A percentile compares a stretch with the other conserved stretches of the same genome.
phyloP scores from a whole-genome alignment of 495 filamentous ascomycete genomes.

The Xylaria longipes region DNA sequence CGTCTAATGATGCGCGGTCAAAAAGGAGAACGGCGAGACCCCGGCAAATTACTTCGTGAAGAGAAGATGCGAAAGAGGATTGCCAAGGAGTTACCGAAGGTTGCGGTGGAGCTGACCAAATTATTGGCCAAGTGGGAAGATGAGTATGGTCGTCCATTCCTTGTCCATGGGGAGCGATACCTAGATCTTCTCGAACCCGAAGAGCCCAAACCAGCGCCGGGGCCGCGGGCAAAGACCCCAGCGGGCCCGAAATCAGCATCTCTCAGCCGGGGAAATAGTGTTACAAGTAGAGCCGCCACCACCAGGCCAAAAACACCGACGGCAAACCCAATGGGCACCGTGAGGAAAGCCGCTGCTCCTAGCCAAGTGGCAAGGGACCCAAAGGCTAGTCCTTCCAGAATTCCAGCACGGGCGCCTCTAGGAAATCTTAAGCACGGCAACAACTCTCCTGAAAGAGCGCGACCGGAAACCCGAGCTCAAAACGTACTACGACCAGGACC shows the following conservation, averaged over 20 bases:
- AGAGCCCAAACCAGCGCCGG: constrained; percentile 65
- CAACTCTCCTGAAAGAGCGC: constrained; percentile 80
- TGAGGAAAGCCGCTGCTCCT: constrained; percentile 36
- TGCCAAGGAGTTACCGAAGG: constrained; percentile 90
- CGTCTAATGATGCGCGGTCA: constrained; percentile 86
- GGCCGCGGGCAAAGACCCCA: constrained; percentile 79
- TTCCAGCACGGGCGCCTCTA: constrained; percentile 80
- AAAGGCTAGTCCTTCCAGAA: constrained; percentile 73
- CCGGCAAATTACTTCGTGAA: constrained; percentile 90
- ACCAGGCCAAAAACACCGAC: constrained; percentile 73
- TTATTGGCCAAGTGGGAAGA: constrained; percentile 88
- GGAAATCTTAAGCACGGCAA: constrained; percentile 79
- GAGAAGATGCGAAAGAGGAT: constrained; percentile 99
- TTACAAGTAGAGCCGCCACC: constrained; percentile 47
- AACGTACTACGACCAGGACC: constrained; percentile 46
- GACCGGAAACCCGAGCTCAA: constrained; percentile 52
- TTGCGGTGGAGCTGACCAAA: constrained; percentile 81
- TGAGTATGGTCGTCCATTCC: constrained; percentile 89
- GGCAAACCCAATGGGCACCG: constrained; percentile 35
- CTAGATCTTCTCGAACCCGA: constrained; percentile 75
- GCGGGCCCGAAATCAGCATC: constrained; percentile 61
- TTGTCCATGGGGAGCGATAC: constrained; percentile 90
- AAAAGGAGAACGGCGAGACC: constrained; percentile 90
- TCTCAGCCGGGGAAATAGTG: constrained; percentile 46
- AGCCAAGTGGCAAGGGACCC: constrained; percentile 36